Evolutionary conservation across 495 filamentous ascomycete genomes (phyloP).

Genomic region (Rostrohypoxylon terebratum): DNA sequence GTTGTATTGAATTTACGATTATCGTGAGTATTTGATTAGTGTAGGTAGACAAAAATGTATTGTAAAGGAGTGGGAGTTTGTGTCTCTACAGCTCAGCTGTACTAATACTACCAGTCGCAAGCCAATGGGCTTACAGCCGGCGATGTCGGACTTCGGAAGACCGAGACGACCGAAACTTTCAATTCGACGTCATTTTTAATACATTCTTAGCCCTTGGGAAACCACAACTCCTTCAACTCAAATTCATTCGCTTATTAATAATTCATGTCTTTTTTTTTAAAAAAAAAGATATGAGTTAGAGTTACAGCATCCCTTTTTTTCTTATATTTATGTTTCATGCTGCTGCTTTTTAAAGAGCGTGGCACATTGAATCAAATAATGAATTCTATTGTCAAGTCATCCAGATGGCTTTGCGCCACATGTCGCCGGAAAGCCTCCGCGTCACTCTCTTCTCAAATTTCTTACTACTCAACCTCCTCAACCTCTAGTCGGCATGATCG

Average conservation of each 20-base stretch:
- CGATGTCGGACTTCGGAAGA: conserved; percentile 46
- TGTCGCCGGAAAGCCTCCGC: conserved; percentile 39
- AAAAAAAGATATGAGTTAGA: no score
- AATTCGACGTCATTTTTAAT: conserved; percentile 39
- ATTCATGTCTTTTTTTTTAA: neutral
- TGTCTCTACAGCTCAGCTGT: no score
- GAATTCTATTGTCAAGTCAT: conserved; percentile 35
- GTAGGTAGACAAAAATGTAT: neutral
- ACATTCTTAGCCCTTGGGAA: conserved; percentile 29
- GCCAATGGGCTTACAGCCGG: conserved; percentile 9
- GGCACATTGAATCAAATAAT: conserved; percentile 17
- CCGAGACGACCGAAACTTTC: conserved; percentile 24
- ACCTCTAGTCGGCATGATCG: conserved; percentile 55
- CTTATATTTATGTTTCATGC: neutral
- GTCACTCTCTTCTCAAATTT: conserved; percentile 26
- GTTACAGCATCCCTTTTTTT: no score
- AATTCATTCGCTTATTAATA: neutral
- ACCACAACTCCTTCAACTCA: neutral
- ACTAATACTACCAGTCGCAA: no score
- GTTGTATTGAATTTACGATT: conserved; percentile 2
- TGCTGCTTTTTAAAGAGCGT: neutral
- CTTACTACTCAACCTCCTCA: conserved; percentile 44
- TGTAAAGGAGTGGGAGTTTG: conserved; percentile 3
- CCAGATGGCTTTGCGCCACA: conserved; percentile 39
- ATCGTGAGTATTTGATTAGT: neutral